Percentiles rank a stretch among this genome's conserved stretches.
phyloP scores from a whole-genome alignment of 2,329 filamentous ascomycete species.

The Metarhizium brunneum region DNA sequence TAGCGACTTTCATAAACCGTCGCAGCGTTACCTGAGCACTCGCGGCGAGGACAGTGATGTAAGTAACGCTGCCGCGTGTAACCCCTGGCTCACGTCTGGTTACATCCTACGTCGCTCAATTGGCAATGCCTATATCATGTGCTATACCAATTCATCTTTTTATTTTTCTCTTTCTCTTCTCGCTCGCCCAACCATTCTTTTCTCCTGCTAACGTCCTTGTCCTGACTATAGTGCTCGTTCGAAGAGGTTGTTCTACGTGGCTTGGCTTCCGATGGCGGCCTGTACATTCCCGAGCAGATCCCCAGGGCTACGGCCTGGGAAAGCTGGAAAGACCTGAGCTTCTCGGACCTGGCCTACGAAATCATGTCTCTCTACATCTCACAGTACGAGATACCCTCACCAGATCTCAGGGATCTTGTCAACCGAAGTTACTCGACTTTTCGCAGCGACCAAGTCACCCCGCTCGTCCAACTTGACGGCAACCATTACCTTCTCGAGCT shows the following conservation, averaged over 20 bases:
- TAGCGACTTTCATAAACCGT: conserved; percentile 29
- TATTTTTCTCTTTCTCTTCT: not conserved
- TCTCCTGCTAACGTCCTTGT: not conserved
- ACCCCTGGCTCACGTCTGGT: not conserved
- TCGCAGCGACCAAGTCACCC: conserved; percentile 67
- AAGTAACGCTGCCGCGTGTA: conserved; percentile 12
- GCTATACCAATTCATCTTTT: not conserved
- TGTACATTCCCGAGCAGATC: conserved; percentile 81
- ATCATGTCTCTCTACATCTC: conserved; percentile 87
- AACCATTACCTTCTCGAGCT: conserved; percentile 84
- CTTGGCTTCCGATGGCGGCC: conserved; percentile 74
- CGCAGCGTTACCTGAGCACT: conserved; percentile 42
- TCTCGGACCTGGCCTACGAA: conserved; percentile 72
- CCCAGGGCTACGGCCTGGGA: conserved; percentile 31
- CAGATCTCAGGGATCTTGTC: conserved; percentile 77
- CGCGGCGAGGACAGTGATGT: conserved; percentile 41
- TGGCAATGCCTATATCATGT: no score
- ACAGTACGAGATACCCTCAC: conserved; percentile 65
- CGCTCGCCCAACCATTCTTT: not conserved
- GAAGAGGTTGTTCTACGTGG: conserved; percentile 88
- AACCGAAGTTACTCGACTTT: conserved; percentile 83
- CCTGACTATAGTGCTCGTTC: conserved; percentile 60
- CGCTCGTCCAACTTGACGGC: conserved; percentile 63
- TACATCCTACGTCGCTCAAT: not conserved
- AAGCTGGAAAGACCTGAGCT: conserved; percentile 70